Evolutionary conservation across 106 monocot genomes (phyloP), one percentile per base, ranked within the genome.

Genomic region (Dendrobium officinale): DNA sequence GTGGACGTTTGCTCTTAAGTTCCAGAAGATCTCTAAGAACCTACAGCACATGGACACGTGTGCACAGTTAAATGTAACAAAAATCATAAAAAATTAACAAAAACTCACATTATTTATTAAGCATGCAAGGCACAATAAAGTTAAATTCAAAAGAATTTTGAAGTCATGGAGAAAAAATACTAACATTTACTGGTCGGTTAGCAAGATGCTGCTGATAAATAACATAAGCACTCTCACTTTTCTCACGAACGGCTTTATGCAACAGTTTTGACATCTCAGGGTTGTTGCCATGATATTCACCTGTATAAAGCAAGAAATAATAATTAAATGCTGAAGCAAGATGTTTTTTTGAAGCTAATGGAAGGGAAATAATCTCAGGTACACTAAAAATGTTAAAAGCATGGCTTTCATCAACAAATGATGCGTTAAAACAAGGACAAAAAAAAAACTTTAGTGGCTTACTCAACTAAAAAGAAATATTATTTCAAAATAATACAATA

Each of bases 231-330:
- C 78, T 94, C 77, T 97, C 97, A 86, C 77, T 97, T 77, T 94
- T 97, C 80, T 97, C 84, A n/a, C 97, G 90, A 84, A 97, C 88
- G 77, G 97, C 97, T 85, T 97, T 97, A 77, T 97, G 97, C 48
- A 97, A 91, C 67, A 97, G 85, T 78, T 97, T 97, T 78, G 97
- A 97, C 97, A 97, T 97, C 86, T 92, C 90, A 42, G 97, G 97
- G 76, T 97, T 97, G 82, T 97, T 97, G 79, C 92, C 97, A 88
- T 97, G 97, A 81, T 97, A 94, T 84, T 97, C 97, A 70, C 97
- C 97, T 97, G 66, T 77, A 81, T 47, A 20, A 41, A 75, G 66
- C 54, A 31, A 55, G 41, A 67, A 42, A 81, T 33, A 72, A 10
- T 42, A 56, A 75, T 44, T 43, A 43, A 44, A 44, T 31, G 8